These are phyloP conservation scores for Aphanocladium album DNA, from an alignment of 2,329 filamentous ascomycete genomes.

Conservation along the genomic window DNA sequence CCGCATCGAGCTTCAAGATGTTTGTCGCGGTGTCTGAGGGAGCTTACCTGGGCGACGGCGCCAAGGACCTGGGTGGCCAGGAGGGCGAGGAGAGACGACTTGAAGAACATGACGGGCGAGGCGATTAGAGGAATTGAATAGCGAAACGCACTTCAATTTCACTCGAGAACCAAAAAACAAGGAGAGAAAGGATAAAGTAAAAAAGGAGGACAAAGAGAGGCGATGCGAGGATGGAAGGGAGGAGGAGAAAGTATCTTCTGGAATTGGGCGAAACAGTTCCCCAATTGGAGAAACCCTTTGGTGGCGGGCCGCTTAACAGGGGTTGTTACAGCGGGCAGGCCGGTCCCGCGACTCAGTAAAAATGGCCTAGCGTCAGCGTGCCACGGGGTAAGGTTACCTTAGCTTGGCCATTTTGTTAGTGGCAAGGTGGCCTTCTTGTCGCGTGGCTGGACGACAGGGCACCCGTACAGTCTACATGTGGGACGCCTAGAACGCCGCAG, in stretches of 20 bases:
- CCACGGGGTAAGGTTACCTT: too few species aligned
- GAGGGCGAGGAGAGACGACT: conserved; percentile 65
- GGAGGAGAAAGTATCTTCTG: neutral
- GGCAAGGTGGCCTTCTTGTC: conserved; percentile 10
- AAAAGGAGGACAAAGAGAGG: conserved; percentile 13
- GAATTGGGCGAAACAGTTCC: neutral
- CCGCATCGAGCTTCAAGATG: neutral
- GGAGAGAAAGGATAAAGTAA: too few species aligned
- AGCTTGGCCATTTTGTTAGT: too few species aligned
- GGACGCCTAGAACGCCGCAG: neutral
- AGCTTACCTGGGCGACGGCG: conserved; percentile 59
- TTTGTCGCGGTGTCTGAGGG: too few species aligned
- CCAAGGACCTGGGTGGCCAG: conserved; percentile 64
- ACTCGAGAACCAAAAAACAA: too few species aligned
- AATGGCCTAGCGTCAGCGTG: too few species aligned
- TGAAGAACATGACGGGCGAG: conserved; percentile 59
- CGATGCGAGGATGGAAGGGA: neutral
- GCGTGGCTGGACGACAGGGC: neutral
- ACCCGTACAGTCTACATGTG: neutral
- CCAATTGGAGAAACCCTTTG: neutral
- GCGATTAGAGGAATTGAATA: neutral
- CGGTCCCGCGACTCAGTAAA: neutral
- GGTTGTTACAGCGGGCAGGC: neutral
- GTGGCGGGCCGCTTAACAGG: neutral
- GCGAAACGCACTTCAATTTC: neutral